A percentile compares a stretch with the other conserved stretches of the same genome.
Evolutionary conservation across 345 rosid genomes (phyloP).

Genomic region (Eucalyptus globulus): DNA sequence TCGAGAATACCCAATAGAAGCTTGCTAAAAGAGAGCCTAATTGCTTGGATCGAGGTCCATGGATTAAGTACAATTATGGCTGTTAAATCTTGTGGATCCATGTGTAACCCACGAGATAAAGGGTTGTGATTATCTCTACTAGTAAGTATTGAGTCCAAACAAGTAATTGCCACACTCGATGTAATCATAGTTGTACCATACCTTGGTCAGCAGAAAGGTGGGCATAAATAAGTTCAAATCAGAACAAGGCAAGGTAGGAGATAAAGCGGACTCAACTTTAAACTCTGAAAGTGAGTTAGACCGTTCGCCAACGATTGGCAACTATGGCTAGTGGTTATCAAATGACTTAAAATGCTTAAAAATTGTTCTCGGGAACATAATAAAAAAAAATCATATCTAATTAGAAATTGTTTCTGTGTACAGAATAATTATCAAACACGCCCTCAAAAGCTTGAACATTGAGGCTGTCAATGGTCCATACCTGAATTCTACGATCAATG

Average conservation of each 20-base stretch:
- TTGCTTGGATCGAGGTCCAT: not conserved
- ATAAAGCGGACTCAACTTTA: not conserved
- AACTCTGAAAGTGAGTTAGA: not conserved
- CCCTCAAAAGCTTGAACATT: not conserved
- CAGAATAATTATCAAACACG: too few species aligned
- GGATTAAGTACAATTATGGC: not conserved
- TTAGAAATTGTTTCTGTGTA: fast-evolving
- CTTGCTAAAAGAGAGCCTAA: not conserved
- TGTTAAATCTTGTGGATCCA: not conserved
- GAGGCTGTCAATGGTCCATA: not conserved
- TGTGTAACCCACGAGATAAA: not conserved
- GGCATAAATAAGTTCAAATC: not conserved
- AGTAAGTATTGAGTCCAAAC: not conserved
- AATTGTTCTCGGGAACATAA: too few species aligned
- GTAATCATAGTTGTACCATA: not conserved
- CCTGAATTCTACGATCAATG: conserved; percentile 11
- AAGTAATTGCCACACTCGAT: not conserved
- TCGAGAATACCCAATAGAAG: not conserved
- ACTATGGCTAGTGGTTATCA: fast-evolving
- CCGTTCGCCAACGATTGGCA: fast-evolving
- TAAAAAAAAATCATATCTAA: too few species aligned
- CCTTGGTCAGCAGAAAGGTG: not conserved
- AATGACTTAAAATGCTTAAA: too few species aligned
- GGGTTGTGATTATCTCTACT: not conserved
- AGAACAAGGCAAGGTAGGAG: not conserved